A percentile compares a stretch with the other conserved stretches of the same genome.
Conservation (phyloP, 768 basidiomycete species). For the Calvatia gigantea region DNA sequence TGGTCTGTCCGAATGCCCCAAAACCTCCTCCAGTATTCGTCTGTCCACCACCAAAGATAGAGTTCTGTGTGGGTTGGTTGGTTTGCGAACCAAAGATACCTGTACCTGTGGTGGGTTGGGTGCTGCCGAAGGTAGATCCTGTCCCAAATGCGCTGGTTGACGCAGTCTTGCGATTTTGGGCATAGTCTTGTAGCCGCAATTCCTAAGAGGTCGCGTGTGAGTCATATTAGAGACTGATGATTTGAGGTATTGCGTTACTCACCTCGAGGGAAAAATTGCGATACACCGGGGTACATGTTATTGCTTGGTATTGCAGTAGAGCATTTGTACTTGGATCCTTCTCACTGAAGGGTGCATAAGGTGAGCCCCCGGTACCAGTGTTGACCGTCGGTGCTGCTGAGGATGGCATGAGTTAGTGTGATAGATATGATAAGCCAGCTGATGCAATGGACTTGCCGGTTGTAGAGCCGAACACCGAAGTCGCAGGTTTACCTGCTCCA, state of each 20-base stretch:
- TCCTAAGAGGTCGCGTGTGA: constrained; percentile 44
- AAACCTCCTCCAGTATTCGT: constrained; percentile 35
- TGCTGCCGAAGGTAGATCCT: constrained; percentile 42
- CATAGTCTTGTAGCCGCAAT: constrained; percentile 73
- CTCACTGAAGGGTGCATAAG: constrained; percentile 56
- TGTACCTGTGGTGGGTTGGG: constrained; percentile 40
- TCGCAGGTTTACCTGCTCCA: constrained; percentile 33
- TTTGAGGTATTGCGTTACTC: constrained; percentile 17
- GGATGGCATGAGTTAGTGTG: neutral
- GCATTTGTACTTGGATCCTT: constrained; percentile 54
- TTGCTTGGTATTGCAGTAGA: constrained; percentile 72
- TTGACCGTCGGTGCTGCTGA: constrained; percentile 2
- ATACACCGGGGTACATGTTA: constrained; percentile 78
- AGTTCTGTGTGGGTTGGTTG: constrained; percentile 30
- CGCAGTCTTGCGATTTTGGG: constrained; percentile 70
- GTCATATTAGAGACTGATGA: constrained; percentile 12
- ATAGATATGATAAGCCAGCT: no score
- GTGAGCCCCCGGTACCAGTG: constrained; percentile 66
- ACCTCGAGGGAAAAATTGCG: constrained; percentile 77
- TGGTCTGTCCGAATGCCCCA: constrained; percentile 23
- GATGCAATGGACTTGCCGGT: constrained; percentile 23
- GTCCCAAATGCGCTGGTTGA: constrained; percentile 48
- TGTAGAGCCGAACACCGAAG: constrained; percentile 39
- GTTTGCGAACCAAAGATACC: constrained; percentile 46
- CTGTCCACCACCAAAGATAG: constrained; percentile 33